A percentile compares a stretch with the other conserved stretches of the same genome.
Conservation (phyloP, 495 filamentous ascomycete genomes). For the Penicillium cosmopolitanum region DNA sequence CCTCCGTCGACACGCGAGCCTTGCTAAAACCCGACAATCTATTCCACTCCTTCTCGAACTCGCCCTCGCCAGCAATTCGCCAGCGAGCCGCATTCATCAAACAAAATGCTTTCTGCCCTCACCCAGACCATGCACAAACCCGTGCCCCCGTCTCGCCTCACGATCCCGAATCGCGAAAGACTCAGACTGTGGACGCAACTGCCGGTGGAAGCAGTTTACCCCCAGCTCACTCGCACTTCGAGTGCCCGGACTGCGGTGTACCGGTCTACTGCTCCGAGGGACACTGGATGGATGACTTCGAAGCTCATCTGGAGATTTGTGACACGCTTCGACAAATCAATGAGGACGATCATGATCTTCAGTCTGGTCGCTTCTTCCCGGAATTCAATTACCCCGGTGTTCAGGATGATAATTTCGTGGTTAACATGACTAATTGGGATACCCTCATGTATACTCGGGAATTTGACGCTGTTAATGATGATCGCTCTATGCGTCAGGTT, state of each 20-base stretch:
- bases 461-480: conserved; percentile 85
- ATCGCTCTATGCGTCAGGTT: conserved; percentile 84
- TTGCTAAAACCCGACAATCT: conserved; percentile 80
- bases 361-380: conserved; percentile 85
- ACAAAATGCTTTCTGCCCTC: conserved; percentile 88
- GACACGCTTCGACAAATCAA: conserved; percentile 90
- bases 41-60: conserved; percentile 88
- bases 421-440: conserved; percentile 99
- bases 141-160: conserved; percentile 60
- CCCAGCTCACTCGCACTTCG: conserved; percentile 76
- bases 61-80: conserved; percentile 82
- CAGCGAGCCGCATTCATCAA: conserved; percentile 85
- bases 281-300: conserved; percentile 95
- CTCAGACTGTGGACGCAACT: conserved; percentile 3
- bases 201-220: conserved; percentile 58
- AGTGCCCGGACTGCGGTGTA: conserved; percentile 95
- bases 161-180: conserved; percentile 62
- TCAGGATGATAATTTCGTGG: conserved; percentile 86
- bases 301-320: conserved; percentile 87
- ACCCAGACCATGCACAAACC: conserved; percentile 77
- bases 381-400: conserved; percentile 89
- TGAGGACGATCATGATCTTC: conserved; percentile 96
- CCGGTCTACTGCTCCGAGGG: conserved; percentile 90
- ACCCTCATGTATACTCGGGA: conserved; percentile 89
- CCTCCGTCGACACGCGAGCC: conserved; percentile 37